Conservation (phyloP, 1,139 yeast species). For the Geotrichum siamense region DNA sequence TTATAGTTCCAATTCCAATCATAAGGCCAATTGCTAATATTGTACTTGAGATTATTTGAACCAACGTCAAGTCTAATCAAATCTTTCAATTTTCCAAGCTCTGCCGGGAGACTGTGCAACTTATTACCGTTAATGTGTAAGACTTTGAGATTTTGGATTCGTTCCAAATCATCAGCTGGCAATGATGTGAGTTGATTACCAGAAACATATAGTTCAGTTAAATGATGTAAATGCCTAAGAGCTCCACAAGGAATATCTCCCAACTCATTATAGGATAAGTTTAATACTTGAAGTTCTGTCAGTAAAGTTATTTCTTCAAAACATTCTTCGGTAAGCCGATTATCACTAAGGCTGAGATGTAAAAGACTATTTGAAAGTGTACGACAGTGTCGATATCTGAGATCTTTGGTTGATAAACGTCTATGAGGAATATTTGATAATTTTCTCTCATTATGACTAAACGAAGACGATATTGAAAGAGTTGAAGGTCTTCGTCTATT, state of each 20-base stretch:
- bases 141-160: conserved; percentile 49
- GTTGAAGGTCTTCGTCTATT: conserved; percentile 23
- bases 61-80: conserved; percentile 82
- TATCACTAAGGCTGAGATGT: conserved; percentile 67
- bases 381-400: conserved; percentile 14
- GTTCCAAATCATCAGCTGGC: conserved; percentile 79
- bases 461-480: conserved; percentile 23
- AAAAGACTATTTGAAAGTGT: conserved; percentile 40
- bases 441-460: conserved; percentile 17
- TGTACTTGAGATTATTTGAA: conserved; percentile 81
- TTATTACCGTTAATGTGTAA: conserved; percentile 77
- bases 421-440: conserved; percentile 9
- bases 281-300: conserved; percentile 53
- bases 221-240: conserved; percentile 47
- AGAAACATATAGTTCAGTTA: conserved; percentile 68
- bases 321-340: conserved; percentile 70
- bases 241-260: conserved; percentile 76
- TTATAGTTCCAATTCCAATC: conserved; percentile 98
- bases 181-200: conserved; percentile 76
- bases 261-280: conserved; percentile 76
- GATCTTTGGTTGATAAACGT: conserved; percentile 13
- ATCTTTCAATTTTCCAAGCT: conserved; percentile 59
- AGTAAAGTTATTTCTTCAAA: conserved; percentile 63
- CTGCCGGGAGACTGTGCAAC: conserved; percentile 83
- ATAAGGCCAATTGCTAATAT: conserved; percentile 88